phyloP scores from a whole-genome alignment of 768 basidiomycete species.

The Candolleomyces eurysporus region DNA sequence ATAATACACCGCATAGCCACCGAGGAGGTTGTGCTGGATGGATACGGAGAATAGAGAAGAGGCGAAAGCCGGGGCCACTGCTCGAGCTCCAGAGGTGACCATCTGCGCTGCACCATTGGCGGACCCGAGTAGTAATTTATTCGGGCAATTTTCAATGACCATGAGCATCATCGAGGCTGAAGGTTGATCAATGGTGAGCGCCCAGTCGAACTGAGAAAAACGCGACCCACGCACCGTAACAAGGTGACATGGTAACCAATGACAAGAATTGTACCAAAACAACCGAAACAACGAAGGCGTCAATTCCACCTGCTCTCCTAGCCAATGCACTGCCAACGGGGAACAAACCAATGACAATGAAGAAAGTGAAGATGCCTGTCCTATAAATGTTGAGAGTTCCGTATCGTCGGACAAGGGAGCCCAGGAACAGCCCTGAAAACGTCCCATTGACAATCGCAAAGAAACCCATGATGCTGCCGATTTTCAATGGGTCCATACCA shows the following conservation, averaged over 20 bases:
- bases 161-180: constrained; percentile 35
- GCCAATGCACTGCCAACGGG: constrained; percentile 35
- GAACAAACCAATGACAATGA: constrained; percentile 27
- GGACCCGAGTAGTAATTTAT: constrained; percentile 43
- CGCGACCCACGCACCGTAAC: constrained; percentile 32
- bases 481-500: constrained; percentile 58
- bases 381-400: constrained; percentile 54
- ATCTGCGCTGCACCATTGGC: constrained; percentile 58
- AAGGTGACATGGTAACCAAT: constrained; percentile 25
- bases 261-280: constrained; percentile 31
- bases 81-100: constrained; percentile 43
- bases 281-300: constrained; percentile 27
- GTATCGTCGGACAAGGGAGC: constrained; percentile 46
- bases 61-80: constrained; percentile 53
- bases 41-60: constrained; percentile 59
- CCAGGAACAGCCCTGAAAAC: constrained; percentile 51
- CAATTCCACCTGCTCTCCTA: constrained; percentile 29
- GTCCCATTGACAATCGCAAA: constrained; percentile 50
- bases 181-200: constrained; percentile 1
- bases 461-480: constrained; percentile 54
- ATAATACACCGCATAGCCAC: constrained; percentile 45
- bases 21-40: constrained; percentile 38
- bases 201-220: background rate
- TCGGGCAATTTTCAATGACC: constrained; percentile 40
- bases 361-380: constrained; percentile 25